phyloP scores from a whole-genome alignment of 2,329 filamentous ascomycete species.

The Ascomycota sp. region DNA sequence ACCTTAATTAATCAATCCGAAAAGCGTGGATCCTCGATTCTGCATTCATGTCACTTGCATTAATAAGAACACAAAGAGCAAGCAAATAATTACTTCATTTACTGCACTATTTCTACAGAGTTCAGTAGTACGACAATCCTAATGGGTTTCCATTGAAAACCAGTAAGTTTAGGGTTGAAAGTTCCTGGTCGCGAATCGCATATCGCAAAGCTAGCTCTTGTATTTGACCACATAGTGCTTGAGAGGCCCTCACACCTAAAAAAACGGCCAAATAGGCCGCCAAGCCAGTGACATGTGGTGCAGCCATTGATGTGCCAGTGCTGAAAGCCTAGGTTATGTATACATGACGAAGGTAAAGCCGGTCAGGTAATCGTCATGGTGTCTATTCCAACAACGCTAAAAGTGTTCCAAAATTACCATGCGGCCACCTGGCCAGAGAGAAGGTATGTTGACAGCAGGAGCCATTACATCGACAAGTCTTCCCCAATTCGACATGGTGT shows the following conservation, averaged over 20 bases:
- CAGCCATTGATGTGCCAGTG: neutral
- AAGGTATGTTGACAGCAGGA: slow-evolving; percentile 15
- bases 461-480: slow-evolving; percentile 15
- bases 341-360: neutral
- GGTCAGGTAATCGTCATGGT: neutral
- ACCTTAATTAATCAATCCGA: too few species aligned
- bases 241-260: neutral
- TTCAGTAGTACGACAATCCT: neutral
- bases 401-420: neutral
- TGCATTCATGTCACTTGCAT: too few species aligned
- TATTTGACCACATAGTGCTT: neutral
- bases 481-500: slow-evolving; percentile 24
- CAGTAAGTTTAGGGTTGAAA: neutral
- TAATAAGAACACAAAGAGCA: too few species aligned
- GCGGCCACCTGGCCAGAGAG: slow-evolving; percentile 9
- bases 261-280: neutral
- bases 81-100: too few species aligned
- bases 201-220: neutral
- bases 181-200: neutral
- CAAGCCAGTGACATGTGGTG: neutral
- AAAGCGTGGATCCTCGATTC: too few species aligned
- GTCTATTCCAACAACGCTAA: neutral
- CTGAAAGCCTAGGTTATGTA: neutral
- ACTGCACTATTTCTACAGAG: too few species aligned
- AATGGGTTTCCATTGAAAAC: neutral